Evolutionary conservation across 768 basidiomycete species (phyloP), one percentile per base, ranked within the genome.

Genomic region (Mycena chlorophos): DNA sequence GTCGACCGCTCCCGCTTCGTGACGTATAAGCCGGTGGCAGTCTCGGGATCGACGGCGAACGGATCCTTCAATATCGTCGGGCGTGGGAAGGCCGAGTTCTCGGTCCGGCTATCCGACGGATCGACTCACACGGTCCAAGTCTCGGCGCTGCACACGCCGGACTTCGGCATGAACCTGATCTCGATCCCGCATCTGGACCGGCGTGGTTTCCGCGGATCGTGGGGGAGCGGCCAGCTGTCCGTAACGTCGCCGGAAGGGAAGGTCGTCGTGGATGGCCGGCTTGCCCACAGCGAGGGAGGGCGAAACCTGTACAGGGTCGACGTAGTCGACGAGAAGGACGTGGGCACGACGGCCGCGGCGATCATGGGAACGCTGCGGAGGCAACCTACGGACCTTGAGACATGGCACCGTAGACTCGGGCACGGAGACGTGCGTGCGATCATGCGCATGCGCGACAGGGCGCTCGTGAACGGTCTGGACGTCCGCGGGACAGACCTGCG

Each of bases 341-440:
- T 12, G 14, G 48, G 27, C 17, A 28, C 22, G 4, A 17, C 10
- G 10, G 27, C 27, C 31, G 43, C 40, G n/a, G 40, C 40, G n/a
- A 42, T 42, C 5, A 20, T 19, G 20, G 40, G 40, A 42, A 6
- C 8, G 1, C 66, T 62, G 0, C 58, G 61, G 12, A 52, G 60
- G 5, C 49, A 62, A 22, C 64, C 66, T 1, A 57, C 54, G 0
- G 58, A 62, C 34, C 29, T 70, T 22, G 65, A 59, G 1, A 58
- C 53, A 0, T 70, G 68, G 68, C 72, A 73, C 54, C 54, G 60
- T 4, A 43, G 66, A 2, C 55, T 73, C 37, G 64, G 62, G 0
- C 69, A 73, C 48, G 52, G 57, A 0, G 52, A 55, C 0, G 51
- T 57, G 1, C 47, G 52, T 4, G 23, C 40, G 0, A 59, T 73